phyloP scores from a whole-genome alignment of 2,329 filamentous ascomycete genomes.

The Zarea fungicola region DNA sequence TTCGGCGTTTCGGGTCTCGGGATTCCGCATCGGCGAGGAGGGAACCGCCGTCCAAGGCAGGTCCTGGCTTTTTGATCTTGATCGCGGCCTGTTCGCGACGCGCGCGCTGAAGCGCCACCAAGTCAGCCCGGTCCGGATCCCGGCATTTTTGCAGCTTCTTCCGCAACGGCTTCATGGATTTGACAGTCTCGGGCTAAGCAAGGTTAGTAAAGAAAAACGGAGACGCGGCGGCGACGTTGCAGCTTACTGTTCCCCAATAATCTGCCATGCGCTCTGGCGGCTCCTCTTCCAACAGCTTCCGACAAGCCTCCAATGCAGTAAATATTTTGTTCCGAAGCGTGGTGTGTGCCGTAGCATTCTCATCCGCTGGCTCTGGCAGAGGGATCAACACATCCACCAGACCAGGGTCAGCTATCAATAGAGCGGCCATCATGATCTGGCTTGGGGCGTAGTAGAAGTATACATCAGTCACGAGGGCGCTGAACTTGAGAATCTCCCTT shows the following conservation, averaged over 20 bases:
- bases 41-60: constrained; percentile 35
- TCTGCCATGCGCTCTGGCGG: constrained; percentile 49
- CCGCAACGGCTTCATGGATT: constrained; percentile 50
- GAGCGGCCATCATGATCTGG: constrained; percentile 83
- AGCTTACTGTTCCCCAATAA: constrained; percentile 48
- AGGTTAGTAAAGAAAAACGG: neutral
- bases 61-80: constrained; percentile 32
- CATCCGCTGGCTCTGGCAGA: constrained; percentile 28
- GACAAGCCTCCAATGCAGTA: constrained; percentile 44
- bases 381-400: constrained; percentile 48
- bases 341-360: constrained; percentile 18
- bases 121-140: constrained; percentile 68
- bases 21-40: constrained; percentile 40
- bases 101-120: constrained; percentile 63
- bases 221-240: neutral
- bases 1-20: constrained; percentile 42
- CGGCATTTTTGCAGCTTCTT: constrained; percentile 68
- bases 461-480: constrained; percentile 83
- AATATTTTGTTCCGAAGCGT: constrained; percentile 44
- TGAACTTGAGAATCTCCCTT: constrained; percentile 68
- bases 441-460: constrained; percentile 95
- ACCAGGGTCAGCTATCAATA: constrained; percentile 68
- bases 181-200: constrained; percentile 36
- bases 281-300: constrained; percentile 51
- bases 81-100: constrained; percentile 50